Evolutionary conservation across 1,284 basidiomycete genomes (phyloP).

Genomic region (Leccinum angustisporum): DNA sequence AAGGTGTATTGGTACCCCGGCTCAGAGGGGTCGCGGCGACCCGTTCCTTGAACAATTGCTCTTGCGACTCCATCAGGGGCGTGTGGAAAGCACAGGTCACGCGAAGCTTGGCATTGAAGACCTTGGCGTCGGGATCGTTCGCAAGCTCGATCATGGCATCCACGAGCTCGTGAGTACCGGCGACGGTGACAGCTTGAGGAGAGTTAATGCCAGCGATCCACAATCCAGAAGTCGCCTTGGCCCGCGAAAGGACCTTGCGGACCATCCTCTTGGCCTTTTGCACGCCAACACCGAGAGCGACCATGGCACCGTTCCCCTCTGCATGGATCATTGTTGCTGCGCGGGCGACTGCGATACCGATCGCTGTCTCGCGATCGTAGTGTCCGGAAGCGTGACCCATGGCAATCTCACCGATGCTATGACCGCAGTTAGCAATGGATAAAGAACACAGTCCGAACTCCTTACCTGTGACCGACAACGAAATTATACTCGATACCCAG

Average conservation of each 20-base stretch:
- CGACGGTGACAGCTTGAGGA: conserved; percentile 34
- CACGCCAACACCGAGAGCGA: conserved; percentile 33
- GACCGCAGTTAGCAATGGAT: not conserved
- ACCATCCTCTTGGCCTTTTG: conserved; percentile 33
- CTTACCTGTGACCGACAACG: conserved; percentile 34
- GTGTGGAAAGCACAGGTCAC: conserved; percentile 34
- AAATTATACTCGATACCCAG: conserved; percentile 31
- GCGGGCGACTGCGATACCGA: conserved; percentile 33
- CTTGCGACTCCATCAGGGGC: conserved; percentile 34
- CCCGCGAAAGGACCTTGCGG: conserved; percentile 29
- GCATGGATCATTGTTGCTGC: conserved; percentile 32
- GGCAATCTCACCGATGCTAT: conserved; percentile 33
- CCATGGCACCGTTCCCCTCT: conserved; percentile 35
- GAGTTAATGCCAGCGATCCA: conserved; percentile 36
- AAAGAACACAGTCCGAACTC: not conserved
- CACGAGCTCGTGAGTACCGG: conserved; percentile 30
- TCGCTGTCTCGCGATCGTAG: conserved; percentile 32
- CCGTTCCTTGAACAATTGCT: conserved; percentile 28
- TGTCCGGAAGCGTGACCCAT: conserved; percentile 37
- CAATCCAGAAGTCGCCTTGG: conserved; percentile 27
- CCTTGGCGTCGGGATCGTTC: conserved; percentile 28
- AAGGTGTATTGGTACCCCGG: conserved; percentile 22
- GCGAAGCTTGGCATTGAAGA: conserved; percentile 31
- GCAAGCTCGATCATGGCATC: conserved; percentile 30
- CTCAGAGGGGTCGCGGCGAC: conserved; percentile 17